A percentile compares a stretch with the other conserved stretches of the same genome.
These are phyloP conservation scores for Neurospora sp. DNA, from an alignment of 2,329 filamentous ascomycete species.

Conservation along the genomic window DNA sequence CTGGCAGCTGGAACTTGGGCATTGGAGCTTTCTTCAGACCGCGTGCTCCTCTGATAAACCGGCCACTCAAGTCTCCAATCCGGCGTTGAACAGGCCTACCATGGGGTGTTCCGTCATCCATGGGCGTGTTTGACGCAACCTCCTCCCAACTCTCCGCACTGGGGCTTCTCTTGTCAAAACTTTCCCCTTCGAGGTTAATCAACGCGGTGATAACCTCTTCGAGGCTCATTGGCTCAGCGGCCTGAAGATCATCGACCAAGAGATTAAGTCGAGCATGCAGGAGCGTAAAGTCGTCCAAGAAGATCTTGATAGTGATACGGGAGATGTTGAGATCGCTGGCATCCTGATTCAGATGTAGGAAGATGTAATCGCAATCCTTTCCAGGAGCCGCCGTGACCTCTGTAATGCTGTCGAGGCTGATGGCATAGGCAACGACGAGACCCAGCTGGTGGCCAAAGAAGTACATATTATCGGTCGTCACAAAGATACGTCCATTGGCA, in stretches of 20 bases:
- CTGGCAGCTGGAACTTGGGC: conserved; percentile 72
- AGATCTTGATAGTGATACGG: conserved; percentile 81
- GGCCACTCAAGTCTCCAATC: conserved; percentile 25
- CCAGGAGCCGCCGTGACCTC: conserved; percentile 88
- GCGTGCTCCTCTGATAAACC: conserved; percentile 23
- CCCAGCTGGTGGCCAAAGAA: conserved; percentile 96
- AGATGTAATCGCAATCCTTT: conserved; percentile 86
- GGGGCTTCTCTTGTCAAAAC: conserved; percentile 52
- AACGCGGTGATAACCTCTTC: conserved; percentile 63
- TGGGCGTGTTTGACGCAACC: conserved; percentile 48
- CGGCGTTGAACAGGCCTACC: conserved; percentile 30
- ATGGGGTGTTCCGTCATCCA: conserved; percentile 45
- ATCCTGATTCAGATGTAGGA: conserved; percentile 63
- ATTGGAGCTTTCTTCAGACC: conserved; percentile 28
- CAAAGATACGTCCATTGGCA: conserved; percentile 67
- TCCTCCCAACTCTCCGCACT: conserved; percentile 91
- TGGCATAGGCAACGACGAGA: conserved; percentile 71
- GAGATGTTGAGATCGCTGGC: conserved; percentile 54
- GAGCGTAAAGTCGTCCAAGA: conserved; percentile 76
- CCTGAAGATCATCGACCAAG: conserved; percentile 69
- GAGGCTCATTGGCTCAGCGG: conserved; percentile 58
- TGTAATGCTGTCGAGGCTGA: conserved; percentile 65
- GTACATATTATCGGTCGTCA: conserved; percentile 80
- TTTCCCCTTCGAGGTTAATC: conserved; percentile 62
- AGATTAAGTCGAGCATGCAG: conserved; percentile 79